Evolutionary conservation across 768 basidiomycete species (phyloP).

Genomic region (Lactifluus volemus): DNA sequence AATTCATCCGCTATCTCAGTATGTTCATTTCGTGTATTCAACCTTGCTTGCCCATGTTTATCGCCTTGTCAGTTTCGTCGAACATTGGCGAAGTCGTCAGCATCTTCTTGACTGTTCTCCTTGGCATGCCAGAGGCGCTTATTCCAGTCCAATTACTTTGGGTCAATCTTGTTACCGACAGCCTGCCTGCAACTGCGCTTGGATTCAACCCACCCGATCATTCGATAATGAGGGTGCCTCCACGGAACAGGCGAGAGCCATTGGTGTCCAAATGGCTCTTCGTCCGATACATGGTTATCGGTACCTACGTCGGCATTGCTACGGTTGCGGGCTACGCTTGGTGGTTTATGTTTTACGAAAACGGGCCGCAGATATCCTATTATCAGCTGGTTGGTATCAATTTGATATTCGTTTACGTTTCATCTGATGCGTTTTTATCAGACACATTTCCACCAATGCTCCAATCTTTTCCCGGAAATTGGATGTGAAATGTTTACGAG

Average conservation of each 20-base stretch:
- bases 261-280: conserved; percentile 91
- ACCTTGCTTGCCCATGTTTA: conserved; percentile 5
- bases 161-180: conserved; percentile 98
- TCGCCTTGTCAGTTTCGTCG: conserved; percentile 56
- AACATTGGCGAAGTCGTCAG: conserved; percentile 97
- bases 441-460: conserved; percentile 97
- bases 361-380: conserved; percentile 90
- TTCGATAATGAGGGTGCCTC: conserved; percentile 93
- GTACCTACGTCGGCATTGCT: conserved; percentile 87
- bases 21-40: conserved; percentile 25
- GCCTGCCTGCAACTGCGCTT: conserved; percentile 91
- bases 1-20: conserved; percentile 99
- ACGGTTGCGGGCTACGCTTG: conserved; percentile 98
- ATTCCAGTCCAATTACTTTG: conserved; percentile 97
- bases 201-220: conserved; percentile 98
- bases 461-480: conserved; percentile 72
- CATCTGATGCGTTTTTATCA: conserved; percentile 27
- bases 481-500: conserved; percentile 96
- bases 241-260: conserved; percentile 83
- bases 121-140: conserved; percentile 99
- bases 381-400: conserved; percentile 69
- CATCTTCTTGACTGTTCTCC: conserved; percentile 93
- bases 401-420: not conserved
- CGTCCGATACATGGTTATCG: conserved; percentile 91
- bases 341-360: conserved; percentile 94